Evolutionary conservation across 208 protist genomes (phyloP), one percentile per base, ranked within the genome.

Genomic region (Trypanosoma cruzi): DNA sequence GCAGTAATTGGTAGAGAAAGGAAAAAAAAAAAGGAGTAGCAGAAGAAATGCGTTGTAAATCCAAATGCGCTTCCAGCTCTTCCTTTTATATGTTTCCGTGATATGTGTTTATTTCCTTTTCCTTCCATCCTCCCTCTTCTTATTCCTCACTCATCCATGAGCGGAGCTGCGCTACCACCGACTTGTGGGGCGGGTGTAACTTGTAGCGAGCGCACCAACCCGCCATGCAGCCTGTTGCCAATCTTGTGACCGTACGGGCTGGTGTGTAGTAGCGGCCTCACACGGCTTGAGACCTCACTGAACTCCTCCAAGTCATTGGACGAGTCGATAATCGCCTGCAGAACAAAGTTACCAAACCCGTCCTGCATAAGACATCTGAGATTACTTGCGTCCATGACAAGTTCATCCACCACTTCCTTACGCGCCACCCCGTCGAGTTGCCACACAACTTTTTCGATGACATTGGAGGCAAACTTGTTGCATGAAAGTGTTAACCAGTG

Each of bases 401-500:
- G 73, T 65, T 95, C 89, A 1, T 68, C 62, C 16, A 97, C 68
- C 32, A 95, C 62, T 20, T 50, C 57, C 50, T 73, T 54, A 53
- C 85, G 86, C 14, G 68, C 56, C 20, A 31, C 42, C 4, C 66
- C 78, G 29, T 71, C 63, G 49, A 92, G 67, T 58, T 71, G 69
- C 32, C 80, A 65, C 20, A 97, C 75, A 31, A 93, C 79, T 52
- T 90, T 91, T 64, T 97, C 89, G 68, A 97, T 85, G 63, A 95
- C 92, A 71, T 97, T 97, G 36, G 88, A 94, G 40, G 84, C 91
- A 73, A 84, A 97, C 78, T 97, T 95, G 68, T 97, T 86, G 54
- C 83, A 85, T 22, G 84, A 89, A 28, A 94, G 77, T 52, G 66
- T 40, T 54, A 92, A 71, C 80, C 80, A 92, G 68, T 91, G 80